Conservation (phyloP, 2,329 filamentous ascomycete genomes). For the Trichoderma citrinoviride region DNA sequence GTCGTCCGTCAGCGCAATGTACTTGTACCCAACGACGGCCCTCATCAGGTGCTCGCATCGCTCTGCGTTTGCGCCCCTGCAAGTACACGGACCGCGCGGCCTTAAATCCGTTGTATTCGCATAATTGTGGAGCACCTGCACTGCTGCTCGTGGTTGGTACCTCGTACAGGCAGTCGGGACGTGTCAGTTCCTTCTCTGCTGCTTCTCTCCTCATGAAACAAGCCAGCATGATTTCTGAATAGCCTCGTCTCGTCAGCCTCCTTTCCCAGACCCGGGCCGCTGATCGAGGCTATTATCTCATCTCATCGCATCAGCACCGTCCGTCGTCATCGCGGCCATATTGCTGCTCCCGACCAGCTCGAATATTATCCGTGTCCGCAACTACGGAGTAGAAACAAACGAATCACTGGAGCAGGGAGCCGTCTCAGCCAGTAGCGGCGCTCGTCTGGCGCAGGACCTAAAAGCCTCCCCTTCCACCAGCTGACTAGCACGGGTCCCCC, state of each 20-base stretch:
- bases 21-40: neutral
- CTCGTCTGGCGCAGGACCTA: neutral
- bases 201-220: constrained; percentile 6
- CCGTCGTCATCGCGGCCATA: neutral
- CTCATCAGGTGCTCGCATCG: neutral
- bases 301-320: neutral
- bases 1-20: neutral
- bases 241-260: constrained; percentile 4
- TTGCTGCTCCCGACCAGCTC: neutral
- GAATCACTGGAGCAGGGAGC: neutral
- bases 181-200: neutral
- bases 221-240: neutral
- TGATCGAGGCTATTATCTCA: neutral
- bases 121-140: neutral
- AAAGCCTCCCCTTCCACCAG: neutral
- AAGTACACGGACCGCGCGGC: neutral
- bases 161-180: neutral
- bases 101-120: neutral
- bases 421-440: constrained; percentile 2
- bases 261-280: neutral
- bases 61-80: neutral
- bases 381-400: neutral
- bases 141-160: neutral
- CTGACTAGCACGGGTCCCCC: constrained; percentile 7
- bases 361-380: neutral